Evolutionary conservation across 345 rosid genomes (phyloP).

Genomic region (Populus davidiana): DNA sequence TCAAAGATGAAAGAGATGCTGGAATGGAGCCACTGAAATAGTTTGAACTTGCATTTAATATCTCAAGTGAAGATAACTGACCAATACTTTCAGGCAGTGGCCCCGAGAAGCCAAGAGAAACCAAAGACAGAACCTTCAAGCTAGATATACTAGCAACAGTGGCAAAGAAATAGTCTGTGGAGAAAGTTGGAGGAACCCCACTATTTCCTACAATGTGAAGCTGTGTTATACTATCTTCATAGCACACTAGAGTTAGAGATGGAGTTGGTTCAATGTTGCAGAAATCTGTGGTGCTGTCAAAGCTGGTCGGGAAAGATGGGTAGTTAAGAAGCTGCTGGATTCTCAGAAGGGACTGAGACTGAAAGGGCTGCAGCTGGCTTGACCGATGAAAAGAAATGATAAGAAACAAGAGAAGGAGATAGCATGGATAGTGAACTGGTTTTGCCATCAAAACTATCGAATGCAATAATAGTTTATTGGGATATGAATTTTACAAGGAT

Average conservation of each 20-base stretch:
- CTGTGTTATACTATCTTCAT: constrained; percentile 53
- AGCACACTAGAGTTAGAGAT: constrained; percentile 46
- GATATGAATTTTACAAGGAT: not conserved
- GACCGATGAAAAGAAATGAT: constrained; percentile 23
- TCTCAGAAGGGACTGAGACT: constrained; percentile 34
- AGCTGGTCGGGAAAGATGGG: constrained; percentile 34
- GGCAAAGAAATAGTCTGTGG: constrained; percentile 35
- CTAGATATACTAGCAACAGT: constrained; percentile 33
- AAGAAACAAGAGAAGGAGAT: constrained; percentile 15
- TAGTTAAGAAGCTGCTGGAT: constrained; percentile 44
- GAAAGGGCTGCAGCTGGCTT: constrained; percentile 37
- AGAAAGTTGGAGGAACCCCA: constrained; percentile 28
- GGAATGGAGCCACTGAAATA: constrained; percentile 47
- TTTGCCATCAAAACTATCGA: constrained; percentile 32
- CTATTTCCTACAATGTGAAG: constrained; percentile 48
- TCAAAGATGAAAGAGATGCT: constrained; percentile 35
- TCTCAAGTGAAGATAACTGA: constrained; percentile 48
- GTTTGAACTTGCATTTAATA: constrained; percentile 56
- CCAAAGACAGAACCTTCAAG: constrained; percentile 58
- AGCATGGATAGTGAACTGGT: constrained; percentile 3
- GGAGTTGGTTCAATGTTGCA: constrained; percentile 47
- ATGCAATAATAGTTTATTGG: too few relatives aligned
- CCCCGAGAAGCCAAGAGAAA: constrained; percentile 52
- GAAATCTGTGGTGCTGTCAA: constrained; percentile 26
- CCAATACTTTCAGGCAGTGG: constrained; percentile 42